Percentiles rank a stretch among this genome's conserved stretches.
Evolutionary conservation across 495 filamentous ascomycete genomes (phyloP).

Genomic region (Lasiosphaeriaceae sp.): DNA sequence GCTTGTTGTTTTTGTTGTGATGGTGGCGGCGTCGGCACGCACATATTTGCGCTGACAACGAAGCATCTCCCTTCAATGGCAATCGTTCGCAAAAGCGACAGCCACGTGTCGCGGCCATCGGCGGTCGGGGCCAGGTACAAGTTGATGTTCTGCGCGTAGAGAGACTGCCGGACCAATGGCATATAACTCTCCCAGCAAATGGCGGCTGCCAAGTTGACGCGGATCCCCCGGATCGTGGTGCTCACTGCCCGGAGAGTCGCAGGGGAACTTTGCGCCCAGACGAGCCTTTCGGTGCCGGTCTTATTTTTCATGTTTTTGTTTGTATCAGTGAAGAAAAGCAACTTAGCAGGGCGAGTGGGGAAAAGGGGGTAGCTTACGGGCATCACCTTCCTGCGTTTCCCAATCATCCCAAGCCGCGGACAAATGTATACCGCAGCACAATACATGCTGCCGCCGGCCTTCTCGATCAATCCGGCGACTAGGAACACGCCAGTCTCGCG

Average conservation of each 20-base stretch:
- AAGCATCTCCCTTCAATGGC: constrained; percentile 79
- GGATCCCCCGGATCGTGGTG: constrained; percentile 73
- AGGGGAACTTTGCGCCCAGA: constrained; percentile 87
- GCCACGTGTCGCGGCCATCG: constrained; percentile 80
- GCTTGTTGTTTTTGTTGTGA: not conserved
- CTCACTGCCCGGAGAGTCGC: constrained; percentile 77
- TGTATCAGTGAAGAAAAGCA: not conserved
- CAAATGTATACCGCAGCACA: constrained; percentile 83
- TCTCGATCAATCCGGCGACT: constrained; percentile 75
- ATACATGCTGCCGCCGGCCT: constrained; percentile 75
- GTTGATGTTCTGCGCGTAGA: constrained; percentile 91
- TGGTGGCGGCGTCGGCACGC: constrained; percentile 38
- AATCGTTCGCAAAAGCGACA: constrained; percentile 74
- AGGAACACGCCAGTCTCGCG: constrained; percentile 75
- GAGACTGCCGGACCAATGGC: constrained; percentile 67
- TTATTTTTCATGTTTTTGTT: constrained; percentile 13
- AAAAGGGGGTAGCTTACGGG: constrained; percentile 50
- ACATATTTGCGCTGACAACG: constrained; percentile 87
- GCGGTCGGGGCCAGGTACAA: constrained; percentile 91
- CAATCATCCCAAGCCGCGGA: constrained; percentile 64
- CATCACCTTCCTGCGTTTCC: constrained; percentile 94
- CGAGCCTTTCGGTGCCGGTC: constrained; percentile 76
- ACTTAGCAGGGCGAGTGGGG: not conserved
- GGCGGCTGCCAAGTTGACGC: constrained; percentile 73
- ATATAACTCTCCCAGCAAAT: constrained; percentile 99